Evolutionary conservation across 2,329 filamentous ascomycete genomes (phyloP).

Genomic region (Blastomyces percursus): DNA sequence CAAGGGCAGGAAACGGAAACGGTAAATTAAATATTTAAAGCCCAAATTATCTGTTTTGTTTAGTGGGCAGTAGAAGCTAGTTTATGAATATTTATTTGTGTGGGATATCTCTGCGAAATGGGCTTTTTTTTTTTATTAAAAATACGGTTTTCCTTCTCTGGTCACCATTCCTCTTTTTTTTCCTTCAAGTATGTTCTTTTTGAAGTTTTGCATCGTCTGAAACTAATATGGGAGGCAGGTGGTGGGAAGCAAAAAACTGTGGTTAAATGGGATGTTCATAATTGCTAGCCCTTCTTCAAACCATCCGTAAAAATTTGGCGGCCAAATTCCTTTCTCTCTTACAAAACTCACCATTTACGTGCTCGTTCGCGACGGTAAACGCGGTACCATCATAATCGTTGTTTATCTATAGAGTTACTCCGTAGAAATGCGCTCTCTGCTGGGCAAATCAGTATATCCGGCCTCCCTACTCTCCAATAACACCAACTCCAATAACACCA

Average conservation of each 20-base stretch:
- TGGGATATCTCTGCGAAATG: not conserved
- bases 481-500: too few relatives aligned
- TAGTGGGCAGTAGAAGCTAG: not conserved
- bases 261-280: not conserved
- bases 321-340: too few relatives aligned
- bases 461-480: too few relatives aligned
- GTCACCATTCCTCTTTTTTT: not conserved
- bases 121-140: not conserved
- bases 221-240: not conserved
- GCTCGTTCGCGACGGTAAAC: too few relatives aligned
- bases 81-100: not conserved
- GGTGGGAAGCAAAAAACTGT: not conserved
- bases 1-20: slow-evolving; percentile 62
- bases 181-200: not conserved
- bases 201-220: not conserved
- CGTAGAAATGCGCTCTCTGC: too few relatives aligned
- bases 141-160: not conserved
- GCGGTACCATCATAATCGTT: too few relatives aligned
- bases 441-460: too few relatives aligned
- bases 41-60: not conserved
- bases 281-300: not conserved
- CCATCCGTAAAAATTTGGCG: too few relatives aligned
- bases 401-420: too few relatives aligned
- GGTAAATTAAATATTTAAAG: slow-evolving; percentile 28
- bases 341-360: too few relatives aligned